Percentiles rank a stretch among this genome's conserved stretches.
Evolutionary conservation across 495 filamentous ascomycete genomes (phyloP).

Genomic region (Thozetella sp.): DNA sequence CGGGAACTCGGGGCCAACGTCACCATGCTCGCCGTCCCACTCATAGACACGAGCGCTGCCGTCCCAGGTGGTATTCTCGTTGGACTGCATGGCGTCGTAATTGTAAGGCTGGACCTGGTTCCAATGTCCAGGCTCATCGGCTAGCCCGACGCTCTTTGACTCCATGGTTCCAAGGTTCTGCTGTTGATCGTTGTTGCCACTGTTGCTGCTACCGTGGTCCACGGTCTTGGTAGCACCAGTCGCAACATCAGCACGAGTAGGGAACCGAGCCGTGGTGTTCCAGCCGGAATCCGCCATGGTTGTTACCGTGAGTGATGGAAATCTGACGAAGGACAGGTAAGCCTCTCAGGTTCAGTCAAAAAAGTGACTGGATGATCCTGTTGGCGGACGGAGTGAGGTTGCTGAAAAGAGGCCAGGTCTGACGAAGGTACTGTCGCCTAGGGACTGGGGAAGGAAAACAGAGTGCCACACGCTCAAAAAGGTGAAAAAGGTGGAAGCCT

Average conservation of each 20-base stretch:
- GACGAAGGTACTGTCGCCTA: too few species aligned
- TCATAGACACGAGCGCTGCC: slow-evolving; percentile 69
- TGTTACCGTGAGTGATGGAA: too few species aligned
- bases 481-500: too few species aligned
- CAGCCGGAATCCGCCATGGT: slow-evolving; percentile 34
- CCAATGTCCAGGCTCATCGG: slow-evolving; percentile 47
- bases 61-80: slow-evolving; percentile 25
- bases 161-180: slow-evolving; percentile 15
- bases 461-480: too few species aligned
- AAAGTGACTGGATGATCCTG: slow-evolving; percentile 20
- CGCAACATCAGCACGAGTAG: slow-evolving; percentile 9
- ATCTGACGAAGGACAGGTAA: background rate
- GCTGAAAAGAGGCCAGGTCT: too few species aligned
- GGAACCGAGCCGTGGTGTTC: slow-evolving; percentile 25
- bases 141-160: background rate
- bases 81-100: slow-evolving; percentile 34
- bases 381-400: too few species aligned
- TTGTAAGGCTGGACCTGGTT: slow-evolving; percentile 49
- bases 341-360: background rate
- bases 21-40: slow-evolving; percentile 83
- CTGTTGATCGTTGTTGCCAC: background rate
- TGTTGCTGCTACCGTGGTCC: background rate
- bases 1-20: slow-evolving; percentile 70
- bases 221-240: background rate
- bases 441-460: background rate